Base-by-base conservation (phyloP, 2,329 filamentous ascomycete species). In the Xylaria sp. region DNA sequence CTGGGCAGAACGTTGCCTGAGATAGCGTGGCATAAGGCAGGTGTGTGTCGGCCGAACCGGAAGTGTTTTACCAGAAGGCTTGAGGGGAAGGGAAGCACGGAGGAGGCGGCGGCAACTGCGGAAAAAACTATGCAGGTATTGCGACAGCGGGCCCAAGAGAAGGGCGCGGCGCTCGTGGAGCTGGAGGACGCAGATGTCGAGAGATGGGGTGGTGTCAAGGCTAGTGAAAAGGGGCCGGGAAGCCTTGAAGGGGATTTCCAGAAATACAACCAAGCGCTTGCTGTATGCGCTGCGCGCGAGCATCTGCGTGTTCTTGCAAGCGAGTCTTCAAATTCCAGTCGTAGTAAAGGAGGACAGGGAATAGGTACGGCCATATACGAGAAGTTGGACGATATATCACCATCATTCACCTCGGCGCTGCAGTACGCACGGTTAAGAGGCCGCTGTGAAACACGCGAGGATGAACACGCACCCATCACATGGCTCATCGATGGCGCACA, bases 401-500 rank as follows among this genome's bases (percentile, higher is more conserved):
- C 79, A 1, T 81, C 87, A 63, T 91, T 97, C 78, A 78, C 86
- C 37, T 81, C 80, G 16, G 93, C 93, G 0, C 81, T 98, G 2
- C 86, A 89, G 72, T 78, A 85, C 61, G 92, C 93, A 0, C 86
- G 84, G 2, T 87, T 94, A 72, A 87, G 92, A 18, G 94, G 94
- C 0, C 87, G 94, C 18, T 97, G 93, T 75, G 93, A 98, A 77
- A 87, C 93, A 80, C 79, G 37, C 75, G 82, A 2, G 25, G 69
- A 73, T 25, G 54, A 61, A 12, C 81, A 82, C 1, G 79, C 80
- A 2, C 83, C 85, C 32, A 79, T 92, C 10, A 85, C 85, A 18
- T 97, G 94, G 93, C 90, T 91, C 72, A 88, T 97, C 18, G 94
- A 98, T 75, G 93, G 94, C 2, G 94, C 93, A 1, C 94, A 98